phyloP scores from a whole-genome alignment of 2,329 filamentous ascomycete genomes.

The Penicillium sp. region DNA sequence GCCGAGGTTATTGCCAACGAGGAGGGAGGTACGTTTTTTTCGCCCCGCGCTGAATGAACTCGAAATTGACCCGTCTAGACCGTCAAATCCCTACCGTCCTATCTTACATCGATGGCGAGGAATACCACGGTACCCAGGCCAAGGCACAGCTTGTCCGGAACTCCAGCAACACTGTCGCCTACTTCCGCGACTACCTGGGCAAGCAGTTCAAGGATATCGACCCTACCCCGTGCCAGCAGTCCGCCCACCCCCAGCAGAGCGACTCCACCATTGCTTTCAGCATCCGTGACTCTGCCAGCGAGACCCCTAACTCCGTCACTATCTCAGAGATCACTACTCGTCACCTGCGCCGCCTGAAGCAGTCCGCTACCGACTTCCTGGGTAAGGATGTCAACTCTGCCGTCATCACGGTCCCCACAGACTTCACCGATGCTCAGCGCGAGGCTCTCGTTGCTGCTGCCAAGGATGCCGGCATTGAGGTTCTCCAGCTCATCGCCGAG shows the following conservation, averaged over 20 bases:
- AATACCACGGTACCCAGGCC: slow-evolving; percentile 93
- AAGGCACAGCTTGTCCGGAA: slow-evolving; percentile 93
- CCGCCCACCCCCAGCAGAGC: slow-evolving; percentile 76
- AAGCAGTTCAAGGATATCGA: slow-evolving; percentile 97
- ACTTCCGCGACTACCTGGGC: slow-evolving; percentile 92
- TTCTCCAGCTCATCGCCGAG: slow-evolving; percentile 89
- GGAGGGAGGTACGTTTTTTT: slow-evolving; percentile 68
- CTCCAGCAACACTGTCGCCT: slow-evolving; percentile 84
- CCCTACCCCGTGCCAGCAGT: slow-evolving; percentile 87
- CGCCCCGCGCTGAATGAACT: slow-evolving; percentile 5
- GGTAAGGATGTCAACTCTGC: slow-evolving; percentile 92
- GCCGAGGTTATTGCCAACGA: slow-evolving; percentile 98
- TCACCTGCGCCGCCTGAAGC: slow-evolving; percentile 73
- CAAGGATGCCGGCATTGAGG: slow-evolving; percentile 73
- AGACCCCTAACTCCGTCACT: slow-evolving; percentile 62
- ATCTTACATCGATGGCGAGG: slow-evolving; percentile 91
- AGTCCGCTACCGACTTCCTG: slow-evolving; percentile 83
- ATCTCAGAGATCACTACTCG: slow-evolving; percentile 79
- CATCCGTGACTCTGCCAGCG: slow-evolving; percentile 67
- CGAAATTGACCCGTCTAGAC: slow-evolving; percentile 52
- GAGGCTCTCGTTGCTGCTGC: slow-evolving; percentile 72
- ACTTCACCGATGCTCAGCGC: slow-evolving; percentile 84
- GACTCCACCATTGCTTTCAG: slow-evolving; percentile 71
- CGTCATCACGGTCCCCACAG: slow-evolving; percentile 88
- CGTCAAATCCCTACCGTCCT: slow-evolving; percentile 93